Base-by-base conservation (phyloP, 495 filamentous ascomycete species). In the Penicillium pulvis region DNA sequence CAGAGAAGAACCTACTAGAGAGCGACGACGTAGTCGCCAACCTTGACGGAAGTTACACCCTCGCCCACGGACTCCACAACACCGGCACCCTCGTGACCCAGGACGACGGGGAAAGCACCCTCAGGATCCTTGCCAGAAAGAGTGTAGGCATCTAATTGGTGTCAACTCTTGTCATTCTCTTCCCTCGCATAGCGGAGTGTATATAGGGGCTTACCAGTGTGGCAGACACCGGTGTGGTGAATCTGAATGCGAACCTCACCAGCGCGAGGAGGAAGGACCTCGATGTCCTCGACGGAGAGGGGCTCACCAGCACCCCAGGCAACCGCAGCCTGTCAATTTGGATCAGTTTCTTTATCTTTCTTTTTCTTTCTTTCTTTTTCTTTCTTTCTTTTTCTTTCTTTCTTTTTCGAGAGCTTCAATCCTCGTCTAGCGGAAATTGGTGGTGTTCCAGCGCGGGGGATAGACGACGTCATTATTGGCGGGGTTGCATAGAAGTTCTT, bases 81-180 rank as follows among this genome's bases (percentile, higher is more conserved):
- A 71, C 94, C 94, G 51, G 94, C 95, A 68, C 94, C 94, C 77
- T 98, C 94, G 77, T 98, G 94, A 49, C 94, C 94, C 35, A 97
- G 85, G 60, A 98, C 86, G 60, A 98, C 88, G 60, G 94, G 94
- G 82, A 98, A 98, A 35, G 95, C 94, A 61, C 94, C 94, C 78
- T 98, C 94, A 43, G 95, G 94, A 66, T 98, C 94, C 79, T 97
- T 97, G 59, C 94, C 94, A 19, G 93, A 97, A 57, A 98, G 83
- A 20, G 94, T 98, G 81, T 98, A 98, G 71, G 94, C 94, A 84
- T 98, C 94, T 92, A 57, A 41, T 53, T 47, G 33, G 53, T 47
- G 59, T 64, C 33, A 57, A 47, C 55, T 16, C 43, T 14, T 35
- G 39, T 41, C 19, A 16, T 12, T 45, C 11, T 7, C 53, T 48